Evolutionary conservation across 2,329 filamentous ascomycete species (phyloP), one percentile per base, ranked within the genome.

Genomic region (Alternaria burnsii): DNA sequence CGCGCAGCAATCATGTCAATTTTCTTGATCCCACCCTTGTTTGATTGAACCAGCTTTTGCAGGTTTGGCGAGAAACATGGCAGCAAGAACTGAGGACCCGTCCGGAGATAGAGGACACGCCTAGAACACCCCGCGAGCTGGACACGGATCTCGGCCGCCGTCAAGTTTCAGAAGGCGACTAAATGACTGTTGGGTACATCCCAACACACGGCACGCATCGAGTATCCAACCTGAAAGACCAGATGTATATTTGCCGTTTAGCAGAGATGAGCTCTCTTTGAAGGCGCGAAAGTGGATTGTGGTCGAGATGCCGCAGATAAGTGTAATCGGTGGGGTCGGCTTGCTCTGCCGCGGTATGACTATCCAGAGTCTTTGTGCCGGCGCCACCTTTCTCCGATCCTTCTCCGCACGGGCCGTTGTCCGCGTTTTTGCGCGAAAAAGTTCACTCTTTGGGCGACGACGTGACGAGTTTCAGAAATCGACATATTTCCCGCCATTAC

Each of bases 401-500:
- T 68, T 61, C 55, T 65, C 68, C 67, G 68, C 58, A 32, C 59
- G 60, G 40, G 71, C 52, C 67, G 66, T 53, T 68, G 66, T 68
- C 58, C 44, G 44, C 40, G 52, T 53, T 44, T 55, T 58, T 57
- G 61, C 57, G 52, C 57, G 58, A 65, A 70, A 71, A 72, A 67
- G 66, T 68, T 69, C 54, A 59, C 55, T 52, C 64, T 60, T 65
- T 54, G 48, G 53, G 44, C 52, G 55, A 59, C 59, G 16, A 57
- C 55, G 47, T 64, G 61, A 55, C 48, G 54, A 57, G 40, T 58
- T 66, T 59, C 61, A 66, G 41, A 52, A 69, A 70, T 63, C 56
- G 66, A 67, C 62, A 58, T 62, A 61, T 50, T 61, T 57, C 34
- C 55, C 65, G 57, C 62, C 41, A 22, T 54, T 60, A 47, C 52